phyloP scores from a whole-genome alignment of 179 eudicot species.

The Beta lomatogona region DNA sequence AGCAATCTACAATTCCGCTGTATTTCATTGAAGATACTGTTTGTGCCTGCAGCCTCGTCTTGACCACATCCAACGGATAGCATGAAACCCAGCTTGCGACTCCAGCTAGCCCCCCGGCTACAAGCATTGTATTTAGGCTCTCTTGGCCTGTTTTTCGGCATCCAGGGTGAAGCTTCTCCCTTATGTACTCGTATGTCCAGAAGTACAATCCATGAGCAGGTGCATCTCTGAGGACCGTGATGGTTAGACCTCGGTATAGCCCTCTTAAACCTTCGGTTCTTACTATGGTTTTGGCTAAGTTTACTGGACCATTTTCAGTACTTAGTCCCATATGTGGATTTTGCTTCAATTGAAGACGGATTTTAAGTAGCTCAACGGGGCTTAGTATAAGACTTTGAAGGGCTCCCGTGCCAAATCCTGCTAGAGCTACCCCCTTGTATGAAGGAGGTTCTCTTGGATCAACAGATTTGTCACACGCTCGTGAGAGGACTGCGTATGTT shows the following conservation, averaged over 20 bases:
- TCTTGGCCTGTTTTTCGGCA: conserved; percentile 75
- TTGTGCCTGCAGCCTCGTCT: conserved; percentile 79
- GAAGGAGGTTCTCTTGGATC: conserved; percentile 66
- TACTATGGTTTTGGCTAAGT: conserved; percentile 56
- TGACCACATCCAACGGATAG: conserved; percentile 88
- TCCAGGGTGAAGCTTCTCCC: conserved; percentile 83
- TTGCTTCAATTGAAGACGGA: conserved; percentile 74
- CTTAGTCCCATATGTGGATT: conserved; percentile 9
- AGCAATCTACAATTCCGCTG: conserved; percentile 75
- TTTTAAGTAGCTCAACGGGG: conserved; percentile 83
- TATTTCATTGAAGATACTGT: conserved; percentile 46
- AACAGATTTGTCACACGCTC: conserved; percentile 58
- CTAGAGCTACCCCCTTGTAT: conserved; percentile 64
- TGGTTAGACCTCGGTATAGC: conserved; percentile 67
- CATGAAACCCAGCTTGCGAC: conserved; percentile 84
- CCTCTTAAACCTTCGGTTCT: conserved; percentile 63
- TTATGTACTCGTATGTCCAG: conserved; percentile 68
- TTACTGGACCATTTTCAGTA: conserved; percentile 50
- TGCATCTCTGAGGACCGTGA: conserved; percentile 80
- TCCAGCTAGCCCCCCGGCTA: conserved; percentile 94
- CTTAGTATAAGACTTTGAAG: conserved; percentile 70
- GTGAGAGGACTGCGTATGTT: conserved; percentile 72
- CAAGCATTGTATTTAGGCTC: conserved; percentile 64
- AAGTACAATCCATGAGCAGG: conserved; percentile 85
- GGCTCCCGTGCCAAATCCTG: conserved; percentile 87